These are phyloP conservation scores for Fusarium tricinctum DNA, from an alignment of 2,329 filamentous ascomycete species.

Conservation along the genomic window DNA sequence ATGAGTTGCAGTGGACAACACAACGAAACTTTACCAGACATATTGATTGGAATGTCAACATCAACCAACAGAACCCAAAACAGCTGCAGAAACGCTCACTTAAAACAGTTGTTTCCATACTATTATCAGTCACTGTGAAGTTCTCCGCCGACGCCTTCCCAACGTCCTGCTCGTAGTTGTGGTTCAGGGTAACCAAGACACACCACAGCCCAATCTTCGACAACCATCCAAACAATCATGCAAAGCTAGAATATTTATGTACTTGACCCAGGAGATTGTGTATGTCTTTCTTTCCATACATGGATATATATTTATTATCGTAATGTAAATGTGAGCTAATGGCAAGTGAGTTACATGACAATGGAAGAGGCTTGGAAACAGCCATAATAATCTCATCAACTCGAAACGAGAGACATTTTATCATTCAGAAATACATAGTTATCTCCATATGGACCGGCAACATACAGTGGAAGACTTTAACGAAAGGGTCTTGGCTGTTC, in stretches of 20 bases:
- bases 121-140: no score
- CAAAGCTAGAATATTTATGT: not conserved
- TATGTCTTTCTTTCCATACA: rapidly evolving
- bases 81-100: no score
- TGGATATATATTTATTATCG: no score
- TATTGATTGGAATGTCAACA: no score
- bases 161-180: not conserved
- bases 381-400: not conserved
- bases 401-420: no score
- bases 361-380: not conserved
- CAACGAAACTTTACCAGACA: no score
- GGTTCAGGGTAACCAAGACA: constrained; percentile 17
- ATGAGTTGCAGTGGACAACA: no score
- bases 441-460: no score
- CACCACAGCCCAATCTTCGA: not conserved
- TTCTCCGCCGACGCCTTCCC: no score
- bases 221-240: not conserved
- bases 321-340: not conserved
- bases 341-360: constrained; percentile 4
- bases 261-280: no score
- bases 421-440: not conserved
- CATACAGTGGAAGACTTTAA: not conserved
- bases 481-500: not conserved
- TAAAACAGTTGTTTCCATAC: no score
- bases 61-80: no score